phyloP scores from a whole-genome alignment of 1,284 basidiomycete genomes.

The Hemileia vastatrix region DNA sequence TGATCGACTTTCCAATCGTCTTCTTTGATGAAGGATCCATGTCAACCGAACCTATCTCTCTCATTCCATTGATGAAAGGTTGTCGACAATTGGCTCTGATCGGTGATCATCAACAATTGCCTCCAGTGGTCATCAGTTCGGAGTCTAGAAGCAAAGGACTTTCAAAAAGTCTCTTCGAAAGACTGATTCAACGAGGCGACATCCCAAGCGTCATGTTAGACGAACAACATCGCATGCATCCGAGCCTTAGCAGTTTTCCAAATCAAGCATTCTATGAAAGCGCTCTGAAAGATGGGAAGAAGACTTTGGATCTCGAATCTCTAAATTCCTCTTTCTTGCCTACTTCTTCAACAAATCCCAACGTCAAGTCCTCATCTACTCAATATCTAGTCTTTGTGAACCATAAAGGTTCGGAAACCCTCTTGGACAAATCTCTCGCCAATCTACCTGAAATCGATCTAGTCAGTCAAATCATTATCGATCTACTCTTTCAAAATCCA shows the following conservation, averaged over 20 bases:
- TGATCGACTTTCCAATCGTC: conserved; percentile 80
- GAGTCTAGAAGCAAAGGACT: conserved; percentile 63
- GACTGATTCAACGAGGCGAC: conserved; percentile 55
- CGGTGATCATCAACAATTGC: conserved; percentile 93
- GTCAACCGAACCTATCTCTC: conserved; percentile 68
- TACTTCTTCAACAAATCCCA: background rate
- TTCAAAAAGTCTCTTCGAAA: conserved; percentile 73
- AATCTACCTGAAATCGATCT: conserved; percentile 34
- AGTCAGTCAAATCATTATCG: conserved; percentile 7
- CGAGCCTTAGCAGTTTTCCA: conserved; percentile 72
- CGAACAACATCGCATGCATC: conserved; percentile 90
- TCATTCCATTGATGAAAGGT: conserved; percentile 47
- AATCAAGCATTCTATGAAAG: conserved; percentile 69
- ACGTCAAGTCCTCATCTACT: background rate
- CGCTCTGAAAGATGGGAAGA: conserved; percentile 59
- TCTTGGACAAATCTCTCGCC: conserved; percentile 33
- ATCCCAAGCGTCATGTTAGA: conserved; percentile 81
- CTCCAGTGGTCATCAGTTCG: conserved; percentile 68
- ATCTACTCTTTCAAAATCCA: conserved; percentile 43
- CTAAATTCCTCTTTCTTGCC: conserved; percentile 26
- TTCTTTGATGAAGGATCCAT: conserved; percentile 91
- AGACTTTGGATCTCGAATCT: conserved; percentile 23
- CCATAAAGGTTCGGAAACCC: conserved; percentile 30
- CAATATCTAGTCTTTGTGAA: conserved; percentile 30
- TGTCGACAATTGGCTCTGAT: conserved; percentile 75